phyloP scores from a whole-genome alignment of 2,329 filamentous ascomycete species.

The Cytospora leucostoma region DNA sequence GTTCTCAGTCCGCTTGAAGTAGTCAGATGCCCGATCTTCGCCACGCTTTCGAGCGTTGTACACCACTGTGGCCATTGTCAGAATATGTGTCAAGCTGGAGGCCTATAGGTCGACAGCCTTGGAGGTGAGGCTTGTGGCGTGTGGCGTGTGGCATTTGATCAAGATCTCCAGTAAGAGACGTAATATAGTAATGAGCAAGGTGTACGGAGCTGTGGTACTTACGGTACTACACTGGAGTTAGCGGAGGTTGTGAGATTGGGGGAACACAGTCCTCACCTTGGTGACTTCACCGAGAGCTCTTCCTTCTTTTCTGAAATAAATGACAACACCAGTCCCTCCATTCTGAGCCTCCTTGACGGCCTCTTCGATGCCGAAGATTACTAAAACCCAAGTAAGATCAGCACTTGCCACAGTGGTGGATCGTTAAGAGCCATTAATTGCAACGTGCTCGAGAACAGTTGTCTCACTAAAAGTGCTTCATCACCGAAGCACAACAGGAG shows the following conservation, averaged over 20 bases:
- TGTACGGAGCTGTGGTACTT: constrained; percentile 32
- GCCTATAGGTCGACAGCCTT: not conserved
- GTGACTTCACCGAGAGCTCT: constrained; percentile 93
- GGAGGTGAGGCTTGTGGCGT: no score
- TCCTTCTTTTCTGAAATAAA: constrained; percentile 98
- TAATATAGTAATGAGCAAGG: not conserved
- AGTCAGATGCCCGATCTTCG: constrained; percentile 80
- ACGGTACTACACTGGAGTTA: constrained; percentile 48
- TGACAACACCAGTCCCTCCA: constrained; percentile 90
- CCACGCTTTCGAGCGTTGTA: constrained; percentile 83
- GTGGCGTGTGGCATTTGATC: not conserved
- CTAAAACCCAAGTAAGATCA: constrained; percentile 5
- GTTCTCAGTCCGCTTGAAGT: constrained; percentile 97
- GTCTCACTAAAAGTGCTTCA: not conserved
- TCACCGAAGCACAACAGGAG: not conserved
- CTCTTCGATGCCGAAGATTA: constrained; percentile 96
- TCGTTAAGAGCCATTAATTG: no score
- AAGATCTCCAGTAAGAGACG: not conserved
- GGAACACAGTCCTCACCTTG: constrained; percentile 62
- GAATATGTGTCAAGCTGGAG: not conserved
- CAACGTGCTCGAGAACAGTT: not conserved
- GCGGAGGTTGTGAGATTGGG: constrained; percentile 28
- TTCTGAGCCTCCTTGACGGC: constrained; percentile 96
- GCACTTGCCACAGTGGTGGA: not conserved
- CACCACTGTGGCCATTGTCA: constrained; percentile 47